A percentile compares a stretch with the other conserved stretches of the same genome.
phyloP scores from a whole-genome alignment of 2,329 filamentous ascomycete genomes.

The Ophiostoma montium region DNA sequence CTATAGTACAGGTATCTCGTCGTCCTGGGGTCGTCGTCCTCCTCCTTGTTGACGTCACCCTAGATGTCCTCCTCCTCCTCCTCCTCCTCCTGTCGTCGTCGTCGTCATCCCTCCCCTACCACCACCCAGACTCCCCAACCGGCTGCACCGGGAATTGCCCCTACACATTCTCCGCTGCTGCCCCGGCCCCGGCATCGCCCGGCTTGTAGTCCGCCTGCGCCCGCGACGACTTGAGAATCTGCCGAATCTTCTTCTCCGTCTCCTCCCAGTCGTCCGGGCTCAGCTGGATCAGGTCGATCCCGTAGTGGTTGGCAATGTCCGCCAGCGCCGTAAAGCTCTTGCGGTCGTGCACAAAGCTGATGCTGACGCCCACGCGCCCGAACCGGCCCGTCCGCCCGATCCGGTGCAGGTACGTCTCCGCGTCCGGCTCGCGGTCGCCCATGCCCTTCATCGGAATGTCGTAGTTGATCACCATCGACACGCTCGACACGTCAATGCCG shows the following conservation, averaged over 20 bases:
- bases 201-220: conserved; percentile 33
- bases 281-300: conserved; percentile 66
- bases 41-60: too few relatives aligned
- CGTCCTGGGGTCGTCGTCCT: too few relatives aligned
- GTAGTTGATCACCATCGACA: conserved; percentile 99
- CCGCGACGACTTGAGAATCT: conserved; percentile 59
- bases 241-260: conserved; percentile 71
- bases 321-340: conserved; percentile 67
- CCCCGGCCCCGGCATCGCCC: neutral
- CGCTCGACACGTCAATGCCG: conserved; percentile 81
- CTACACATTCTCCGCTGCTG: neutral
- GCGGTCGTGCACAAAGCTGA: conserved; percentile 84
- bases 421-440: conserved; percentile 72
- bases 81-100: too few relatives aligned
- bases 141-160: neutral
- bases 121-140: neutral
- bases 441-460: conserved; percentile 63
- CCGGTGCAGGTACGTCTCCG: conserved; percentile 92
- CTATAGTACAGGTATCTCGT: too few relatives aligned
- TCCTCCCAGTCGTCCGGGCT: conserved; percentile 82
- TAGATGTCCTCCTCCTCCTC: too few relatives aligned
- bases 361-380: conserved; percentile 87
- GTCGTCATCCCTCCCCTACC: too few relatives aligned
- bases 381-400: conserved; percentile 96
- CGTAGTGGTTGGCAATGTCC: conserved; percentile 67